Base-by-base conservation (phyloP, 305 asterid genomes). In the Rubia peregrina region DNA sequence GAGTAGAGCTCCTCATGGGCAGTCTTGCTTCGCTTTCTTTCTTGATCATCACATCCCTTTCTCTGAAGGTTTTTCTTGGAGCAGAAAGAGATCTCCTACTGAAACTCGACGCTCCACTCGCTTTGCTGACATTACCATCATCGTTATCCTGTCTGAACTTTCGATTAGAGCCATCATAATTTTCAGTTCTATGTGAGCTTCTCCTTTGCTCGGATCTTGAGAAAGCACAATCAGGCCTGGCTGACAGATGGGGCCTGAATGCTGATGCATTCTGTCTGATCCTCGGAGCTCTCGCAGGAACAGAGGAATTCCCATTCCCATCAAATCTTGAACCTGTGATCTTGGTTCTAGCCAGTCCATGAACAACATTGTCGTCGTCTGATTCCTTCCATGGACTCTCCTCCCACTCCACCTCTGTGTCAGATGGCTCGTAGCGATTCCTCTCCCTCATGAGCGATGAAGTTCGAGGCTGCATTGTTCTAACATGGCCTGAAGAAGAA, bases 341-440 rank as follows among this genome's bases (percentile, higher is more conserved):
- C 70, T 55, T 57, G 64, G 46, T 40, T 46, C 44, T 66, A 36
- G 40, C 40, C 40, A 36, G 40, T 36, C 40, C 40, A 36, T 36
- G 40, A 36, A 36, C 40, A 36, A 22, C 72, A 49, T 70, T 48
- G 13, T 48, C 67, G 6, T 44, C 24, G 6, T 67, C 73, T 21
- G n/a, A 62, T 66, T 21, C 88, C 59, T 38, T 81, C 87, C 79
- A 79, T 64, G 85, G 86, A 72, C 86, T 83, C 14, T 85, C 88
- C 36, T 74, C 76, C 80, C 83, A 82, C 21, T 86, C 91, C 4
- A 83, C 81, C 72, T 88, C 95, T 0, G 91, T 83, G 64, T 88
- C 95, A 38, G 95, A 88, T 11, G 88, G 91, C 80, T 88, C 95
- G 22, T 91, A 91, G 9, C 97, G 96, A 70, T 90, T 74, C 59